These are phyloP conservation scores for Lepidium didymum DNA, from an alignment of 345 rosid species.

Conservation along the genomic window DNA sequence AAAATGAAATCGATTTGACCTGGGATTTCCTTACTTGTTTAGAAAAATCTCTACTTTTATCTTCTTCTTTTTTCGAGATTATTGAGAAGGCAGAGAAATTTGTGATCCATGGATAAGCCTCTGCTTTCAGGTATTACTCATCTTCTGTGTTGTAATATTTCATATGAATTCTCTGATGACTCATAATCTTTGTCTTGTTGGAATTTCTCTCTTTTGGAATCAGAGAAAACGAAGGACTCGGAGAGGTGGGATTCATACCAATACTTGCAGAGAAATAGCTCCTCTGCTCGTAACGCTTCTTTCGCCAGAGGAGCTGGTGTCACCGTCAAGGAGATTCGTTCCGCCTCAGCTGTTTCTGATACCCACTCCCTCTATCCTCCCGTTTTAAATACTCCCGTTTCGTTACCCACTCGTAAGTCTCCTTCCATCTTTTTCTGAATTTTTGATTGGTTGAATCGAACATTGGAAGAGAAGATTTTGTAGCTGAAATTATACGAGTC, in stretches of 20 bases:
- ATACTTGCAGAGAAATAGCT: constrained; percentile 61
- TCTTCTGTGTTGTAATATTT: neutral
- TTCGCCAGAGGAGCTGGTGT: constrained; percentile 73
- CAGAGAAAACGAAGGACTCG: constrained; percentile 40
- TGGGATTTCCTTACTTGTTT: constrained; percentile 12
- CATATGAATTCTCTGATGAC: neutral
- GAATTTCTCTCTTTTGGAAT: neutral
- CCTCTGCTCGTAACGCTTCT: constrained; percentile 53
- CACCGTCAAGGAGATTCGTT: constrained; percentile 82
- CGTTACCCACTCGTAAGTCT: constrained; percentile 47
- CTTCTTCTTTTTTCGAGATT: neutral
- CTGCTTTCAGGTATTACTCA: constrained; percentile 49
- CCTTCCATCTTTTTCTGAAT: neutral
- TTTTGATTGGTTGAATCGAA: neutral
- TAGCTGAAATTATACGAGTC: neutral
- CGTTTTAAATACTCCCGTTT: constrained; percentile 57
- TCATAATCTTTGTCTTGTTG: neutral
- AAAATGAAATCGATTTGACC: neutral
- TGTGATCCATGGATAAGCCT: constrained; percentile 55
- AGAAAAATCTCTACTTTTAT: constrained; percentile 5
- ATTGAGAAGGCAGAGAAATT: neutral
- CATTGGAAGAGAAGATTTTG: too few relatives aligned
- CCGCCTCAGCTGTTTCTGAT: constrained; percentile 71
- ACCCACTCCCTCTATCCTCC: constrained; percentile 75
- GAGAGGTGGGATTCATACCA: constrained; percentile 72